Evolutionary conservation across 1,284 basidiomycete species (phyloP).

Genomic region (Moesziomyces parantarcticus): DNA sequence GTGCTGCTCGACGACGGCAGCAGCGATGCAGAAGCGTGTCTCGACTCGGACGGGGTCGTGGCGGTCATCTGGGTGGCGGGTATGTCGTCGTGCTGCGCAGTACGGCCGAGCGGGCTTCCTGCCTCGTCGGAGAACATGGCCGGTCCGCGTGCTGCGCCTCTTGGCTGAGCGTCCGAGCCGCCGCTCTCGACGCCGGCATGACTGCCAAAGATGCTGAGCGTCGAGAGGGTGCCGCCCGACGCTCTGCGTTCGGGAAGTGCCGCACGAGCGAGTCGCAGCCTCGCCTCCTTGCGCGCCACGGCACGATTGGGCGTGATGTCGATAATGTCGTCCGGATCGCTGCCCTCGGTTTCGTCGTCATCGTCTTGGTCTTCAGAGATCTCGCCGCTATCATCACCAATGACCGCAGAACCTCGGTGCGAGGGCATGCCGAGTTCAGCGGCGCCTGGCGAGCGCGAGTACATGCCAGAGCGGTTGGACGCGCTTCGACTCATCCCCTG

Average conservation of each 20-base stretch:
- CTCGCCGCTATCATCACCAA: conserved; percentile 3
- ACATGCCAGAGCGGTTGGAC: conserved; percentile 30
- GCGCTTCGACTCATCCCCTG: conserved; percentile 29
- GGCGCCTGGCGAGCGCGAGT: conserved; percentile 25
- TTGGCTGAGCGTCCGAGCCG: background rate
- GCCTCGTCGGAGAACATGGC: conserved; percentile 34
- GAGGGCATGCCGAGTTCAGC: conserved; percentile 24
- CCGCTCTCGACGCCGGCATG: conserved; percentile 6
- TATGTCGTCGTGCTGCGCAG: conserved; percentile 1
- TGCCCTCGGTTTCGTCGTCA: conserved; percentile 23
- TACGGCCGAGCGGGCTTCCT: conserved; percentile 33
- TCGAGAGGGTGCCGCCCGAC: conserved; percentile 34
- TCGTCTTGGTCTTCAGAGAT: conserved; percentile 16
- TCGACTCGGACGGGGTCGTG: conserved; percentile 4
- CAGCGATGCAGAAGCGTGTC: conserved; percentile 17
- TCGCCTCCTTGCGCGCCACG: conserved; percentile 43
- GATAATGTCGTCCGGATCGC: conserved; percentile 54
- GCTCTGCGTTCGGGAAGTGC: conserved; percentile 37
- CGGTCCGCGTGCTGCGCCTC: conserved; percentile 2
- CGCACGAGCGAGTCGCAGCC: conserved; percentile 46
- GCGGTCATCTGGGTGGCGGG: conserved; percentile 10
- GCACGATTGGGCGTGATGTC: conserved; percentile 49
- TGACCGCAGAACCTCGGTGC: background rate
- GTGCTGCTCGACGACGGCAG: conserved; percentile 34
- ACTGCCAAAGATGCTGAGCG: conserved; percentile 33